Conservation (phyloP, 1,139 yeast genomes). For the Nakaseomyces bracarensis region DNA sequence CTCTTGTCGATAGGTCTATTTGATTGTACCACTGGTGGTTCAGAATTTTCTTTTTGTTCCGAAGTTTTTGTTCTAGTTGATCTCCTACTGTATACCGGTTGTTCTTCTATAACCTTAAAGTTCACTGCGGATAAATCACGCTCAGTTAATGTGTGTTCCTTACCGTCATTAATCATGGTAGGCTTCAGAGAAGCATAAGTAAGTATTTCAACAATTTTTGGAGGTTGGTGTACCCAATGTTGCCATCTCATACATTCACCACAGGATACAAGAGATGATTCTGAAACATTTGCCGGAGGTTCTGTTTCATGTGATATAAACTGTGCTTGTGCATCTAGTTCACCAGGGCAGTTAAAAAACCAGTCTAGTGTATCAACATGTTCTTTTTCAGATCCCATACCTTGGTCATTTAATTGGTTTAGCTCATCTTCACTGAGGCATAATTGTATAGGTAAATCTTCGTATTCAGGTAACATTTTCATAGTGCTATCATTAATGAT, state of each 20-base stretch:
- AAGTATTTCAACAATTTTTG: slow-evolving; percentile 13
- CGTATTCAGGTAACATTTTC: background rate
- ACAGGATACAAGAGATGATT: slow-evolving; percentile 26
- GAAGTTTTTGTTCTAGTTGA: slow-evolving; percentile 20
- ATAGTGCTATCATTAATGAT: background rate
- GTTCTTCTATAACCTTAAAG: slow-evolving; percentile 13
- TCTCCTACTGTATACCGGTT: slow-evolving; percentile 14
- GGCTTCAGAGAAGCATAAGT: slow-evolving; percentile 11
- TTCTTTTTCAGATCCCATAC: slow-evolving; percentile 16
- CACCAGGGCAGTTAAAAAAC: slow-evolving; percentile 29
- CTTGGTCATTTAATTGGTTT: slow-evolving; percentile 16
- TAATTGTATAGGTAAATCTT: slow-evolving; percentile 27
- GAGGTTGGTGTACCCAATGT: slow-evolving; percentile 28
- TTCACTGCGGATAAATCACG: slow-evolving; percentile 19
- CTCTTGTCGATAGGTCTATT: slow-evolving; percentile 26
- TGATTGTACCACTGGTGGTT: slow-evolving; percentile 9
- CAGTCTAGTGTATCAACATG: slow-evolving; percentile 25
- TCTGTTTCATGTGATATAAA: slow-evolving; percentile 15
- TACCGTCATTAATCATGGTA: slow-evolving; percentile 10
- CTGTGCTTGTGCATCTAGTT: slow-evolving; percentile 11
- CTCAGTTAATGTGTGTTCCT: slow-evolving; percentile 11
- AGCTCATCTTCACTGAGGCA: slow-evolving; percentile 26
- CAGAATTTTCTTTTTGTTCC: slow-evolving; percentile 9
- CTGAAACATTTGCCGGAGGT: slow-evolving; percentile 24
- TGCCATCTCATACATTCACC: slow-evolving; percentile 31